Conservation (phyloP, 2,329 filamentous ascomycete genomes). For the Aureobasidium melanogenum region DNA sequence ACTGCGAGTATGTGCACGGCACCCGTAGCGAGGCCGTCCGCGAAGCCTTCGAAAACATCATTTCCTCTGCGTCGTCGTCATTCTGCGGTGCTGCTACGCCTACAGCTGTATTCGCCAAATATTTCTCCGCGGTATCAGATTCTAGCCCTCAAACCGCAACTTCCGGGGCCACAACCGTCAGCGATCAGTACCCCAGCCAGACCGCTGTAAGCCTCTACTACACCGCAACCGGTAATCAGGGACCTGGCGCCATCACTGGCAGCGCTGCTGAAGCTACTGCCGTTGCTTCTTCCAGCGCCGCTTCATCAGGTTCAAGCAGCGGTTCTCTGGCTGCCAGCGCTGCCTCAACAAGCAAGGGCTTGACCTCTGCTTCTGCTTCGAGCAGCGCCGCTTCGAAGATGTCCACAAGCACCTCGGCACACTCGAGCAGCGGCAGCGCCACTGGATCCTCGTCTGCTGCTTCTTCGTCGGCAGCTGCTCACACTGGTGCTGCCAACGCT, state of each 20-base stretch:
- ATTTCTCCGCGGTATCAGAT: constrained; percentile 25
- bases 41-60: constrained; percentile 27
- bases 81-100: constrained; percentile 32
- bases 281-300: neutral
- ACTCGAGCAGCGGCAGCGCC: neutral
- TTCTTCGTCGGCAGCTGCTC: neutral
- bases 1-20: constrained; percentile 35
- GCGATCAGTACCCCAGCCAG: constrained; percentile 28
- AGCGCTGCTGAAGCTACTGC: constrained; percentile 10
- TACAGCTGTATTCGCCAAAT: constrained; percentile 27
- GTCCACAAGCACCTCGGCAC: neutral
- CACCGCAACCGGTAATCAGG: constrained; percentile 31
- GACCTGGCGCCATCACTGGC: constrained; percentile 36
- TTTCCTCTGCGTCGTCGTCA: constrained; percentile 27
- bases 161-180: constrained; percentile 23
- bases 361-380: neutral
- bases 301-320: neutral
- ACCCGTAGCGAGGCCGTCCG: constrained; percentile 29
- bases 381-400: neutral
- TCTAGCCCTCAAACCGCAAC: constrained; percentile 21
- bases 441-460: neutral
- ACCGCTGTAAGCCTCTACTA: constrained; percentile 38
- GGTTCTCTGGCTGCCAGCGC: neutral
- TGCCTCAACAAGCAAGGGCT: neutral
- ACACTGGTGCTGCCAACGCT: neutral